Evolutionary conservation across 1,284 basidiomycete species (phyloP), one percentile per base, ranked within the genome.

Genomic region (Cutaneotrichosporon sp.): DNA sequence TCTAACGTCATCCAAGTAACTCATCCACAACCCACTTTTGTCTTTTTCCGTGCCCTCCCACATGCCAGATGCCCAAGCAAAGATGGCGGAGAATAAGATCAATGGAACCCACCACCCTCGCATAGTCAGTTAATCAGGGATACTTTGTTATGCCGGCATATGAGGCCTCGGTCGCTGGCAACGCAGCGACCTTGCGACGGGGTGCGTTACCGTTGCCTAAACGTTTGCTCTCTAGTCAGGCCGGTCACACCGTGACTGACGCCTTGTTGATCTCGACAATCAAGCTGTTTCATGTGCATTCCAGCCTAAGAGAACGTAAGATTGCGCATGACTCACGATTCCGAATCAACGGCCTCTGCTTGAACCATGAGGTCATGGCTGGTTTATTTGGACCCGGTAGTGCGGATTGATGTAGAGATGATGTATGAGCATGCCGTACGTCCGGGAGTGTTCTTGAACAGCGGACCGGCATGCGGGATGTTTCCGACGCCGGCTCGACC

Each of bases 281-380:
- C 42, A 46, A 6, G 40, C 40, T 5, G 42, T 46, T 46, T n/a
- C 42, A 46, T n/a, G 42, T 46, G 18, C 42, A 46, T 46, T 46
- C 42, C 42, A 46, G 42, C 42, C 3, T 3, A 26, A 26, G 26
- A 26, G 26, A 26, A 18, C 42, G 42, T 18, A n/a, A 46, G 42
- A 46, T 46, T 46, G 42, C 42, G 42, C 18, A 46, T 18, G 1
- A 46, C 18, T 46, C 18, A 46, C 42, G 18, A 46, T 46, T 46
- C 42, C 42, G 42, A 46, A 46, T 46, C 42, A 18, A n/a, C 42
- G 42, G 42, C 18, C 42, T 46, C 42, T 46, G 42, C 42, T 46
- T 46, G 1, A 6, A 18, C 16, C 42, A 46, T 46, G 42, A 46
- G 42, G 42, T n/a, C 42, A 46, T 46, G 18, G 6, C 14, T 7